Percentiles rank a stretch among this genome's conserved stretches.
Conservation (phyloP, 371 early-diverging fungal genomes). For the Lichtheimia hyalospora region DNA sequence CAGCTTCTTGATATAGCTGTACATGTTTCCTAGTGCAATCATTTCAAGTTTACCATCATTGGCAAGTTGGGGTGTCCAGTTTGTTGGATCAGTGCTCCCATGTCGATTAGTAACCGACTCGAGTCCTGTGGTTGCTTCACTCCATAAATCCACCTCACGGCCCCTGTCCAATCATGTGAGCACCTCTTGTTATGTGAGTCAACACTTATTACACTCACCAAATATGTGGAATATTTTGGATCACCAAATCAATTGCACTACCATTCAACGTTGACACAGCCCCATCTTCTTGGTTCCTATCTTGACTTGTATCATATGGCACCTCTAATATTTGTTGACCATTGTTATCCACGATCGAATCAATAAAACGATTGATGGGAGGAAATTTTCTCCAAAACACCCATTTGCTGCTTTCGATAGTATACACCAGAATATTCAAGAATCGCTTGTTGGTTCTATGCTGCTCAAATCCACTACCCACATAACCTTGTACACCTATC, state of each 20-base stretch:
- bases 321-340: constrained; percentile 18
- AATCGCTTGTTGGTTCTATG: constrained; percentile 54
- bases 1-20: constrained; percentile 38
- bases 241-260: constrained; percentile 36
- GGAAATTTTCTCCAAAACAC: constrained; percentile 56
- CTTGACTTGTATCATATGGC: neutral
- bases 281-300: neutral
- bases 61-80: constrained; percentile 37
- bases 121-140: constrained; percentile 29
- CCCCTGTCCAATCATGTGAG: constrained; percentile 37
- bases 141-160: constrained; percentile 43
- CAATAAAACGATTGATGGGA: constrained; percentile 49
- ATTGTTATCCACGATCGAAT: constrained; percentile 26
- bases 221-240: constrained; percentile 46
- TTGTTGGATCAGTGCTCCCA: constrained; percentile 26
- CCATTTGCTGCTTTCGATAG: constrained; percentile 58
- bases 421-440: constrained; percentile 55
- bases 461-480: constrained; percentile 63
- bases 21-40: constrained; percentile 28
- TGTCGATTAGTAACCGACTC: constrained; percentile 25
- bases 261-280: no score
- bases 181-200: no score
- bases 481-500: constrained; percentile 65
- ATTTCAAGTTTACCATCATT: constrained; percentile 40
- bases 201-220: constrained; percentile 20